Conservation (phyloP, 768 basidiomycete species). For the Tulasnella sp. region DNA sequence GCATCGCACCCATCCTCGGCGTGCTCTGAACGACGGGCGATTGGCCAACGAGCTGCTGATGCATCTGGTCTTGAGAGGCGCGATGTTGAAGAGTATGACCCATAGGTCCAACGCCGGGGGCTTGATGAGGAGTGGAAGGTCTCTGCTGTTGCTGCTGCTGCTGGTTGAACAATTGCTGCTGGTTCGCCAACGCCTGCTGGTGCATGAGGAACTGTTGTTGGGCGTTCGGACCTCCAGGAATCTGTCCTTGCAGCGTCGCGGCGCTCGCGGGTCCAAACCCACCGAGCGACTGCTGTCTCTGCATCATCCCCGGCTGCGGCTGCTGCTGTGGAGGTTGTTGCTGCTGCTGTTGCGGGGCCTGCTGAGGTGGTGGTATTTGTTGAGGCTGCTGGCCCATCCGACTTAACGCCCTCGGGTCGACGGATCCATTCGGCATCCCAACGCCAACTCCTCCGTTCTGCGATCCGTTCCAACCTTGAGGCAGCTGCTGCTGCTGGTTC, state of each 20-base stretch:
- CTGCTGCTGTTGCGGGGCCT: conserved; percentile 37
- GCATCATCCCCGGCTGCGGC: not conserved
- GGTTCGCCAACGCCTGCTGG: conserved; percentile 24
- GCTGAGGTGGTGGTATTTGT: conserved; percentile 20
- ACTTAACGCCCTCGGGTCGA: conserved; percentile 22
- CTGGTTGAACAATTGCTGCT: conserved; percentile 15
- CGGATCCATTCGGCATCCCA: conserved; percentile 4
- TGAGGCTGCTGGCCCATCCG: conserved; percentile 22
- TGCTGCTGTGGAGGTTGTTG: conserved; percentile 29
- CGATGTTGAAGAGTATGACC: not conserved
- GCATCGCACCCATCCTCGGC: conserved; percentile 32
- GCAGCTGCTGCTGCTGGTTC: conserved; percentile 33
- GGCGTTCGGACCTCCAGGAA: not conserved
- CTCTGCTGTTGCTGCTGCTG: conserved; percentile 28
- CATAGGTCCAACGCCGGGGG: not conserved
- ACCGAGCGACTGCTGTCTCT: not conserved
- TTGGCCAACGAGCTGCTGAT: conserved; percentile 14
- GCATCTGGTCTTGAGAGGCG: conserved; percentile 6
- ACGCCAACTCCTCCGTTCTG: conserved; percentile 3
- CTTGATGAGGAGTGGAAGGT: conserved; percentile 15
- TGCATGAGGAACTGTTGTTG: conserved; percentile 23
- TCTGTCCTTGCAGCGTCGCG: conserved; percentile 17
- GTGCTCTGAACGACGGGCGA: conserved; percentile 23
- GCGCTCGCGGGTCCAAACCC: conserved; percentile 9
- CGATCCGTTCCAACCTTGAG: conserved; percentile 34